Conservation (phyloP, 2,329 filamentous ascomycete genomes). For the Coleophoma crateriformis region DNA sequence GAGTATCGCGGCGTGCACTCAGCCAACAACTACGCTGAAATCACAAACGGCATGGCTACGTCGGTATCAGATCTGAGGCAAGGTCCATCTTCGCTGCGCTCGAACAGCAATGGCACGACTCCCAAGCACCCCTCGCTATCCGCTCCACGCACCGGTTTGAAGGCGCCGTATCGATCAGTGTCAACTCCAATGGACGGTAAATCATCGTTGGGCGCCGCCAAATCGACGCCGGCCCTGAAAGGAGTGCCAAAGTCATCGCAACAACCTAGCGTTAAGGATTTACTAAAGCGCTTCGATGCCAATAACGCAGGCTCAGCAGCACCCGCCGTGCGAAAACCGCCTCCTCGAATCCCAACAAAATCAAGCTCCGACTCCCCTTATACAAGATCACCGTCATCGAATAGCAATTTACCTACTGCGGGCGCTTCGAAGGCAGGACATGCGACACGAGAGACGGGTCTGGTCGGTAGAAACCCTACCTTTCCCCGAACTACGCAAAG, state of each 20-base stretch:
- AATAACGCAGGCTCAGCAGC: slow-evolving; percentile 36
- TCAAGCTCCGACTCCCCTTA: slow-evolving; percentile 10
- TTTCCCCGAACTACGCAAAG: slow-evolving; percentile 30
- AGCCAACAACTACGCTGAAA: slow-evolving; percentile 13
- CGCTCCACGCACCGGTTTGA: slow-evolving; percentile 32
- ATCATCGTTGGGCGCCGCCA: slow-evolving; percentile 13
- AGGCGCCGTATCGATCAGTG: slow-evolving; percentile 43
- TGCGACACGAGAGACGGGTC: slow-evolving; percentile 12
- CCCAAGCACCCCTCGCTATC: slow-evolving; percentile 40
- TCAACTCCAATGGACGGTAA: slow-evolving; percentile 47
- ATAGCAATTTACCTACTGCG: slow-evolving; percentile 8
- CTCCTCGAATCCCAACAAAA: slow-evolving; percentile 11
- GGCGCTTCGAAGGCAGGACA: slow-evolving; percentile 12
- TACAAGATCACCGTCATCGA: slow-evolving; percentile 20
- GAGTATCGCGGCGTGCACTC: slow-evolving; percentile 32
- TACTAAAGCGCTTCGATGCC: slow-evolving; percentile 75
- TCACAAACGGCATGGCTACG: slow-evolving; percentile 18
- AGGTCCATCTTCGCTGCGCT: slow-evolving; percentile 34
- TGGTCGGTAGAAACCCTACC: slow-evolving; percentile 11
- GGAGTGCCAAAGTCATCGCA: slow-evolving; percentile 14
- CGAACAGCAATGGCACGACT: slow-evolving; percentile 44
- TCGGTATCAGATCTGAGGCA: slow-evolving; percentile 34
- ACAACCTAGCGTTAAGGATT: slow-evolving; percentile 72
- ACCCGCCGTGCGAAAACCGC: slow-evolving; percentile 25
- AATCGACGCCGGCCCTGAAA: slow-evolving; percentile 17